These are phyloP conservation scores for Pascua guehoae DNA, from an alignment of 1,284 basidiomycete genomes.

Conservation along the genomic window DNA sequence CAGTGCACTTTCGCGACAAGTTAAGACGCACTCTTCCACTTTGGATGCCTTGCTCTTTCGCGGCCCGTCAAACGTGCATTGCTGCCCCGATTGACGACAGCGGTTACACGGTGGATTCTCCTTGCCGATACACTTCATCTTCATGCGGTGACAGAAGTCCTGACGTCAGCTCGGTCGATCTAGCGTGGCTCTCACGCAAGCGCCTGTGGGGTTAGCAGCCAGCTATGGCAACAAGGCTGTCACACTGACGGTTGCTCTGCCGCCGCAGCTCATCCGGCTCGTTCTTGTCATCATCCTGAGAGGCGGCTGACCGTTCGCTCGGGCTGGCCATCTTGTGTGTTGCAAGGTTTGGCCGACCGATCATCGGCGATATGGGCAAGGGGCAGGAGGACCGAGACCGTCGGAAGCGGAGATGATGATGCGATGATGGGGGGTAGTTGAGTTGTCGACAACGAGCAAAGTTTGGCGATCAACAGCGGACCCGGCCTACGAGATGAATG, in stretches of 20 bases:
- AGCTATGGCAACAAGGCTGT: no score
- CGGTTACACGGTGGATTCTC: conserved; percentile 61
- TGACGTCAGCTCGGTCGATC: neutral
- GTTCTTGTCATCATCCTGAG: neutral
- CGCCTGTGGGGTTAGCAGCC: neutral
- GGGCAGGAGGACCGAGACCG: no score
- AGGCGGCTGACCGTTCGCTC: no score
- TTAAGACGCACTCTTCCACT: conserved; percentile 69
- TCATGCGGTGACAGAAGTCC: conserved; percentile 11
- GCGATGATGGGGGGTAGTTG: no score
- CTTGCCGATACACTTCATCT: conserved; percentile 64
- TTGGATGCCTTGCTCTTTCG: conserved; percentile 65
- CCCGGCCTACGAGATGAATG: no score
- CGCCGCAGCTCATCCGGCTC: conserved; percentile 1
- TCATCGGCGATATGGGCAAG: no score
- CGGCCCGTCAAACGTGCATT: conserved; percentile 86
- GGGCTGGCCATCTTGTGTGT: no score
- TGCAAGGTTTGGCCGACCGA: no score
- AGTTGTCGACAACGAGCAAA: no score
- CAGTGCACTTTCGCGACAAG: neutral
- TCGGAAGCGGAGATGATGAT: no score
- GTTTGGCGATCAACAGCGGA: no score
- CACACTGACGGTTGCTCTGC: conserved; percentile 2
- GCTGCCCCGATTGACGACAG: conserved; percentile 58
- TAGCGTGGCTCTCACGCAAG: neutral